Base-by-base conservation (phyloP, 805 yeast species). In the Kuraishia ogatae region DNA sequence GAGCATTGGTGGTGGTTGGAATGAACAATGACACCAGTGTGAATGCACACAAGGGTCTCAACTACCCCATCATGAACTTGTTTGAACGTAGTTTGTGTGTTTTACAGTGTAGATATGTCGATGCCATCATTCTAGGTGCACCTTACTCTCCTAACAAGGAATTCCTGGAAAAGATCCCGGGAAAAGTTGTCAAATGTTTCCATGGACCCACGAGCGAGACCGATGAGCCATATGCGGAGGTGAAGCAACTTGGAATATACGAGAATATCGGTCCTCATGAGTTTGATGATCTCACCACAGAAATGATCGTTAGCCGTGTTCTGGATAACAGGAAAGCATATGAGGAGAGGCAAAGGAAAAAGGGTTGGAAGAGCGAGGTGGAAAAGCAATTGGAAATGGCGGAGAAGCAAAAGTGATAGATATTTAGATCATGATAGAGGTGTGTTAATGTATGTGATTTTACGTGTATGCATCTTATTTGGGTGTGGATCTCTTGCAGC, bases 11-110 rank as follows among this genome's bases (percentile, higher is more conserved):
- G 1, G 69, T 88, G 1, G 89, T 85, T 10, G 96, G 96, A 1
- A 65, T 89, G 22, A 81, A 78, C 61, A 81, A 78, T 64, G 94
- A 85, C 66, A 65, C 58, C 50, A 79, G 76, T 53, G 83, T 80
- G 58, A 84, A 80, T 67, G 64, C 61, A 53, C 70, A 74, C 62
- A 80, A 82, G 62, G 92, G 91, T 20, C 69, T 76, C 53, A 83
- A 82, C 61, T 82, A 82, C 63, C 96, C 96, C 26, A 83, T 91
- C 47, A 94, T 94, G 97, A 90, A 88, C 63, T 62, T 88, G 20
- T 81, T 86, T 57, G 98, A 94, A 69, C 79, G 98, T 57, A 79
- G 92, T 0, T 72, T 94, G 57, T 90, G 97, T 68, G 92, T 91
- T 6, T 72, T 94, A 62, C 97, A 93, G 69, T 90, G 97, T 70